Evolutionary conservation across 257 asterid genomes (phyloP), one percentile per base, ranked within the genome.

Genomic region (Nicotiana knightiana): DNA sequence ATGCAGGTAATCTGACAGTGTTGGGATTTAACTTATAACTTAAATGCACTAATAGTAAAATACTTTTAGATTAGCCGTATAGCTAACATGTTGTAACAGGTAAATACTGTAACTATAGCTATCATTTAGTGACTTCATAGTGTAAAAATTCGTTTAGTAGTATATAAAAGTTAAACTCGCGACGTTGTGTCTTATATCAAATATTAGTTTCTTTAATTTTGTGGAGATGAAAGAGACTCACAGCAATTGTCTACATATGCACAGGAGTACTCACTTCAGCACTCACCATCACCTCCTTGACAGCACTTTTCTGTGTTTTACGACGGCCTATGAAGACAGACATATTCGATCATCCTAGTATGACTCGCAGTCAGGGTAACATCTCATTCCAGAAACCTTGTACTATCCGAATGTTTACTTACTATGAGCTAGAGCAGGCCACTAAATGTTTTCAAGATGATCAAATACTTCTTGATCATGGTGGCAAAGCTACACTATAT

Each of bases 381-480:
- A 73, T 82, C 39, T 83, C 84, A 46, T 82, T 89, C 26, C 84
- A 86, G 58, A 87, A 86, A 84, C 66, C 84, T 76, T 57, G 78
- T 21, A 83, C 80, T 33, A 33, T 91, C 5, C 89, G 88, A 61
- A 32, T 89, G 58, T 91, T 92, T 46, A 81, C 91, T 33, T 90
- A 85, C 86, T 90, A 81, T 7, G 95, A 92, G 85, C 97, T 91
- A 26, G 90, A 90, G 76, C 93, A 89, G 65, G 94, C 97, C 81
- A 90, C 93, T 53, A 87, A 83, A 81, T 92, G 97, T 54, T 93
- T 93, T 37, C 81, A 82, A 8, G 90, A 93, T 4, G 84, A 32
- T n/a, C 89, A 84, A 76, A 88, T 87, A 67, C 84, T 90, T 26
- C 71, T 76, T 1, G 93, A 83, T 33, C 76, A 77, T 51, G 51